Evolutionary conservation across 176 grass and related monocot genomes (phyloP).

Genomic region (Leersia perrieri): DNA sequence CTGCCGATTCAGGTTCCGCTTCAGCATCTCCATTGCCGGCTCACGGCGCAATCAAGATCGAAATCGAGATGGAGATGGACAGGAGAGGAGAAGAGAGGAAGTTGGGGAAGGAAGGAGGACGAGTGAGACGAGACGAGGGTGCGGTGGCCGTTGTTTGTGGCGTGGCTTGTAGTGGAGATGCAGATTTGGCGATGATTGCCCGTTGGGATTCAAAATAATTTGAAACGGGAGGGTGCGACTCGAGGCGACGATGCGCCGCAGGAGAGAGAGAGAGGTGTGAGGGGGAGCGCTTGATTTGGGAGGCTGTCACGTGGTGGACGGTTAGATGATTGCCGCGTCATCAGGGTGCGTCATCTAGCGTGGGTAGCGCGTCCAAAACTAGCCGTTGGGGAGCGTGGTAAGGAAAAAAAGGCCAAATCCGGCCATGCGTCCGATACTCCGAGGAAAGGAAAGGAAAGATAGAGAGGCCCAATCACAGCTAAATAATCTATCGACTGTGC

Average conservation of each 20-base stretch:
- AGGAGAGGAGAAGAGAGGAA: too few relatives aligned
- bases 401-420: background rate
- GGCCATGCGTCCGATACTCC: background rate
- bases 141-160: background rate
- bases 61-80: background rate
- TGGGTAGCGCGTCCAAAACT: background rate
- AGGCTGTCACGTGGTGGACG: background rate
- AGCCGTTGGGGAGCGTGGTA: slow-evolving; percentile 20
- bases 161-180: background rate
- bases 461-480: background rate
- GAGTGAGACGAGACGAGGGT: background rate
- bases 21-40: slow-evolving; percentile 44
- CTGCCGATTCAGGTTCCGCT: slow-evolving; percentile 51
- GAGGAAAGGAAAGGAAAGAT: background rate
- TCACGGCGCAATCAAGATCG: background rate
- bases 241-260: background rate
- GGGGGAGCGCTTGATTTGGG: background rate
- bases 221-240: slow-evolving; percentile 21
- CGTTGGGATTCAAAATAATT: slow-evolving; percentile 45
- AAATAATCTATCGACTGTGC: too few relatives aligned
- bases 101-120: background rate
- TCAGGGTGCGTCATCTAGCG: too few relatives aligned
- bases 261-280: background rate
- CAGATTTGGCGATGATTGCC: background rate
- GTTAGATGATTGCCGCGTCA: background rate